Conservation (phyloP, 176 grass and related monocot genomes). For the Eremochloa ophiuroides region DNA sequence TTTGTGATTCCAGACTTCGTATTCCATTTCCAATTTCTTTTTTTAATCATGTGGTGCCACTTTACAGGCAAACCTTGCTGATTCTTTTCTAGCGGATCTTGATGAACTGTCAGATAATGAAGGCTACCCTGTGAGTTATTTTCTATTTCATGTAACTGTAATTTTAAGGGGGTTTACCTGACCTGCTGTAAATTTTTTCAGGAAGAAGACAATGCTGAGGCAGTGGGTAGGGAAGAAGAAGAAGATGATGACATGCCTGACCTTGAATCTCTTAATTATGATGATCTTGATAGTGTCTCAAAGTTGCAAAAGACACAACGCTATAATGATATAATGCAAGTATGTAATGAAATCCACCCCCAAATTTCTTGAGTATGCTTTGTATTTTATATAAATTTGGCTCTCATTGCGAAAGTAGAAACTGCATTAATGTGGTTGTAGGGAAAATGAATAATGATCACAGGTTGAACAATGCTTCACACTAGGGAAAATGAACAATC, state of each 20-base stretch:
- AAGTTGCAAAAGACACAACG: slow-evolving; percentile 76
- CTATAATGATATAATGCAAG: slow-evolving; percentile 76
- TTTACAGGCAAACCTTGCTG: slow-evolving; percentile 77
- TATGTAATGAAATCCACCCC: slow-evolving; percentile 21
- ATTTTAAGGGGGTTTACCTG: neutral
- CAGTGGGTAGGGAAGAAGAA: slow-evolving; percentile 48
- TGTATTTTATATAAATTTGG: neutral
- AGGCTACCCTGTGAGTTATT: slow-evolving; percentile 66
- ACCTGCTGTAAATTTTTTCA: slow-evolving; percentile 21
- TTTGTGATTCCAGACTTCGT: neutral
- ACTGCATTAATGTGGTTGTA: neutral
- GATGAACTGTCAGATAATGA: slow-evolving; percentile 89
- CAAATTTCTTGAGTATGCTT: neutral
- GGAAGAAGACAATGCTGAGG: slow-evolving; percentile 67
- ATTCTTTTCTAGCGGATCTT: slow-evolving; percentile 95
- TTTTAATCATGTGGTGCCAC: neutral
- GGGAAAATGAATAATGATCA: neutral
- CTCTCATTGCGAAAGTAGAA: neutral
- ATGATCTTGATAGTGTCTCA: slow-evolving; percentile 81
- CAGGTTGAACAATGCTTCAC: neutral
- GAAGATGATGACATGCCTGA: slow-evolving; percentile 67
- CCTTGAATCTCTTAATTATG: slow-evolving; percentile 77
- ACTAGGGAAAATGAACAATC: neutral
- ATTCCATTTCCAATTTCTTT: neutral
- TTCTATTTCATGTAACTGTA: neutral